Evolutionary conservation across 1,284 basidiomycete species (phyloP).

Genomic region (Irpex lacteus): DNA sequence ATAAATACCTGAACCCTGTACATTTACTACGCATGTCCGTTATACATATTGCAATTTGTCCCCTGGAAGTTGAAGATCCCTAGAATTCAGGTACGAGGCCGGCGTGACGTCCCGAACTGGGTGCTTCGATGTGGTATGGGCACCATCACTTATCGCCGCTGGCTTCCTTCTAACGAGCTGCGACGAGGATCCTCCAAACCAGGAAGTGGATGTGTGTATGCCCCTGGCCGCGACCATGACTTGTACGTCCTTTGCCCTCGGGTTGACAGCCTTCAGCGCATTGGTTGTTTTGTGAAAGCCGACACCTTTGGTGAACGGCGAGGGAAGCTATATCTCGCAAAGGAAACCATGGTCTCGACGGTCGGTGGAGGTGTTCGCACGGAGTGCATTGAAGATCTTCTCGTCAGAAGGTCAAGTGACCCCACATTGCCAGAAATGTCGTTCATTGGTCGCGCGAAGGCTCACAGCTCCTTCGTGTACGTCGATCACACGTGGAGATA

Average conservation of each 20-base stretch:
- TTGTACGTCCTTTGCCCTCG: too few species aligned
- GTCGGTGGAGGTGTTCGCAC: not conserved
- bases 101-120: not conserved
- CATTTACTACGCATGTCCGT: not conserved
- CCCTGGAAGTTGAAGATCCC: not conserved
- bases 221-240: not conserved
- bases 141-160: constrained; percentile 1
- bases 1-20: not conserved
- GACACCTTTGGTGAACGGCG: too few species aligned
- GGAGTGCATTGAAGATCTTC: not conserved
- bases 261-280: too few species aligned
- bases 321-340: not conserved
- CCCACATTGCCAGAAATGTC: not conserved
- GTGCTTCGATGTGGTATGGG: not conserved
- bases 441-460: not conserved
- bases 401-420: not conserved
- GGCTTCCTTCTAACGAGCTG: not conserved
- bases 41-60: not conserved
- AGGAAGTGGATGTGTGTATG: not conserved
- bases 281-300: too few species aligned
- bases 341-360: not conserved
- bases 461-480: not conserved
- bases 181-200: not conserved
- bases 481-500: not conserved
- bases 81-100: not conserved